These are phyloP conservation scores for Capsicum rhomboideum DNA, from an alignment of 257 asterid genomes.

Conservation along the genomic window DNA sequence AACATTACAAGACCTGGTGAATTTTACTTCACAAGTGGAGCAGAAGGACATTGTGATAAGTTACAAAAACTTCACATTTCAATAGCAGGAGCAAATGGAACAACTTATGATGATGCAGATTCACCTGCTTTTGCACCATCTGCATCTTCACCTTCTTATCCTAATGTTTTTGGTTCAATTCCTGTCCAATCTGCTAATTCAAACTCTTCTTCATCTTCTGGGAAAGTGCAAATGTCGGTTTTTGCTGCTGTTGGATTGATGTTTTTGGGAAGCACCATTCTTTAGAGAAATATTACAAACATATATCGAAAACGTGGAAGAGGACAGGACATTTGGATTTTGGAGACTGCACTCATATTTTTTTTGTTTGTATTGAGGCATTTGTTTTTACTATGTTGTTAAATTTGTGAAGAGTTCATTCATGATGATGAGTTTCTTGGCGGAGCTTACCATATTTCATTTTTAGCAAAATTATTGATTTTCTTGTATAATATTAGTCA, in stretches of 20 bases:
- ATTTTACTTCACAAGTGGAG: constrained; percentile 77
- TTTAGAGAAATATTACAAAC: not conserved
- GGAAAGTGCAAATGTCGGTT: constrained; percentile 13
- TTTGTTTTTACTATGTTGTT: not conserved
- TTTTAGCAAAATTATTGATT: not conserved
- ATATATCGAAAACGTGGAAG: not conserved
- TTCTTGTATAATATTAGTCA: not conserved
- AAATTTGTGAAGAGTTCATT: not conserved
- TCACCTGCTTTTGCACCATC: constrained; percentile 47
- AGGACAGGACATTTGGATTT: not conserved
- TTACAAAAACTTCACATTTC: constrained; percentile 60
- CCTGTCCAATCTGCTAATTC: constrained; percentile 34
- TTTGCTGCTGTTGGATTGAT: constrained; percentile 22
- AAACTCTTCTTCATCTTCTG: constrained; percentile 16
- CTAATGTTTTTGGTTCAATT: constrained; percentile 56
- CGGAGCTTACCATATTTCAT: not conserved
- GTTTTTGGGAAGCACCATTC: constrained; percentile 4
- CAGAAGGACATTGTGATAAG: constrained; percentile 52
- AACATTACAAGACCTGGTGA: constrained; percentile 52
- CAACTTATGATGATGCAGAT: constrained; percentile 23
- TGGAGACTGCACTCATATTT: not conserved
- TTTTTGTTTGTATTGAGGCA: not conserved
- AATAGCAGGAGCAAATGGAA: constrained; percentile 60
- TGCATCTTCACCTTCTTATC: constrained; percentile 58
- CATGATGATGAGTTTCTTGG: not conserved